These are phyloP conservation scores for Ganoderma meredithae DNA, from an alignment of 1,284 basidiomycete species.

Conservation along the genomic window DNA sequence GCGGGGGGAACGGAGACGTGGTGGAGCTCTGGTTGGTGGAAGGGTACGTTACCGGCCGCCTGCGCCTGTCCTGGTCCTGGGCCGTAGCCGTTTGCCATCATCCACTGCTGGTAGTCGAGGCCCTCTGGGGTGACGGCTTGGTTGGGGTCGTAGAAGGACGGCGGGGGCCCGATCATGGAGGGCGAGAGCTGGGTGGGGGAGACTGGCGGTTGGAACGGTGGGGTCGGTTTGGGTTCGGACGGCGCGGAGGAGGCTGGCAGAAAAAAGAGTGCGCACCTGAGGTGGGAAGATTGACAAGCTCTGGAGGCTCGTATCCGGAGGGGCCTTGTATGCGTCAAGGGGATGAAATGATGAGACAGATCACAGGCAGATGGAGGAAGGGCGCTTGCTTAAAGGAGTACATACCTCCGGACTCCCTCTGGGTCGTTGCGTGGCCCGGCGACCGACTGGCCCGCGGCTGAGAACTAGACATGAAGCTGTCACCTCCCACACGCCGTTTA, in stretches of 20 bases:
- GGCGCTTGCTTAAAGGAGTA: constrained; percentile 24
- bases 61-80: constrained; percentile 16
- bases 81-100: constrained; percentile 27
- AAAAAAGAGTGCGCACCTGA: constrained; percentile 19
- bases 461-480: constrained; percentile 31
- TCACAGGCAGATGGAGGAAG: constrained; percentile 21
- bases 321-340: constrained; percentile 25
- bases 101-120: constrained; percentile 40
- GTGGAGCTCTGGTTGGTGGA: constrained; percentile 35
- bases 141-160: constrained; percentile 41
- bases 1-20: constrained; percentile 28
- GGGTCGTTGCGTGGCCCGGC: constrained; percentile 23
- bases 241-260: constrained; percentile 10
- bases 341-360: constrained; percentile 27
- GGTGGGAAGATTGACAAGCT: constrained; percentile 30
- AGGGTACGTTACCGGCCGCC: constrained; percentile 32
- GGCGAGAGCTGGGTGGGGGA: constrained; percentile 24
- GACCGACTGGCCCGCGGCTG: constrained; percentile 28
- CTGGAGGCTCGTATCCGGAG: constrained; percentile 18
- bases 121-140: constrained; percentile 33
- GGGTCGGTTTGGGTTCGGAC: constrained; percentile 7
- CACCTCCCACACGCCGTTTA: constrained; percentile 28
- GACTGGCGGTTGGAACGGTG: background rate
- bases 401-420: constrained; percentile 31
- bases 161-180: constrained; percentile 41